Base-by-base conservation (phyloP, 169 alveolate species). In the Theileria luwenshuni region DNA sequence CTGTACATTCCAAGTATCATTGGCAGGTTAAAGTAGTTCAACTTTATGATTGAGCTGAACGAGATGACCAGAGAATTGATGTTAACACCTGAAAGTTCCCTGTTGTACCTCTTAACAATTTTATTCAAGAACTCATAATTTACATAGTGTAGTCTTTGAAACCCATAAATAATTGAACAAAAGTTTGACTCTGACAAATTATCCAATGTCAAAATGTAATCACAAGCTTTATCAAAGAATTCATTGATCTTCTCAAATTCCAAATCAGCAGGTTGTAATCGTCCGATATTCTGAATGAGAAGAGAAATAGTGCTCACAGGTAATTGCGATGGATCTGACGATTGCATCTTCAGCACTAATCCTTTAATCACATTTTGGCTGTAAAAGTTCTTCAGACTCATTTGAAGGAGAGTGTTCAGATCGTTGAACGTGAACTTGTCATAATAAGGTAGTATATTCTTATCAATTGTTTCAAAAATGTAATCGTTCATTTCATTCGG, bases 311-410 rank as follows among this genome's bases (percentile, higher is more conserved):
- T 59, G 35, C 77, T 62, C n/a, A 64, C 38, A 41, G 51, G 65
- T 41, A 70, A 10, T 8, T 71, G 69, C 17, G 71, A 60, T 8
- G 63, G 47, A 8, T 79, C 69, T 42, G 58, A 60, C 1, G 33
- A 33, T 41, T 71, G 42, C 19, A 79, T 54, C 48, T 79, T 70
- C 41, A 68, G 41, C 7, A 70, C 62, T 59, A 79, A 33, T 7
- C 77, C 71, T 30, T 79, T 77, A 27, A 79, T 74, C 12, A 79
- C 23, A 35, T 79, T 76, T 65, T 79, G 87, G 83, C 84, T 72
- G 49, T 79, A 77, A 38, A 70, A 45, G 19, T 60, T 49, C 72
- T 79, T 79, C 25, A 68, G 23, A 28, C 61, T 13, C 1, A 69
- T 71, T 54, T 79, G 87, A 28, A 79, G 54, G 7, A 79, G 48